Evolutionary conservation across 2,329 filamentous ascomycete genomes (phyloP).

Genomic region (Pyrenochaeta sp.): DNA sequence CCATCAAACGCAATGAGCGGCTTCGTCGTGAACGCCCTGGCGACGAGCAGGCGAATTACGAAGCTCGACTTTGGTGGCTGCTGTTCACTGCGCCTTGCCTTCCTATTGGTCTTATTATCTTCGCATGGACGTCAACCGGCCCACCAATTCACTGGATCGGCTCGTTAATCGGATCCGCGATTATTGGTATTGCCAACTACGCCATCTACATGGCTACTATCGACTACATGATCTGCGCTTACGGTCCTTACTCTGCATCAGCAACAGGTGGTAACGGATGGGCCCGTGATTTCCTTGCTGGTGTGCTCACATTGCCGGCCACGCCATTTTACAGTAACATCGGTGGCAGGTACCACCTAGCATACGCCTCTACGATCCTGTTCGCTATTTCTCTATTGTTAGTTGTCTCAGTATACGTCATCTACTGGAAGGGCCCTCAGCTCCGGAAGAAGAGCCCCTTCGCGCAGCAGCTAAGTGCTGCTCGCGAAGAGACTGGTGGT

Average conservation of each 20-base stretch:
- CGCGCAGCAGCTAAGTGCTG: constrained; percentile 56
- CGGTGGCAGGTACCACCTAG: constrained; percentile 52
- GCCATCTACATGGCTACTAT: constrained; percentile 81
- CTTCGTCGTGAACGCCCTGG: constrained; percentile 38
- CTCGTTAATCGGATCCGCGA: constrained; percentile 69
- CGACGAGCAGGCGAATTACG: constrained; percentile 45
- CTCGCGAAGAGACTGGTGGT: constrained; percentile 43
- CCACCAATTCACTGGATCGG: constrained; percentile 74
- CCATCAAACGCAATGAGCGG: constrained; percentile 52
- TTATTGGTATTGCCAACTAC: constrained; percentile 77
- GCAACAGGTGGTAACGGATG: constrained; percentile 82
- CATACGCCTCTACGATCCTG: constrained; percentile 66
- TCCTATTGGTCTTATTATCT: constrained; percentile 74
- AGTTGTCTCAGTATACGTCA: constrained; percentile 55
- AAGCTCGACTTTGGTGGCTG: constrained; percentile 71
- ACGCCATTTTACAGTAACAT: constrained; percentile 64
- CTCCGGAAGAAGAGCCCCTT: constrained; percentile 64
- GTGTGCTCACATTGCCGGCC: constrained; percentile 74
- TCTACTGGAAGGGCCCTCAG: constrained; percentile 63
- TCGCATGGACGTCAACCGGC: constrained; percentile 74
- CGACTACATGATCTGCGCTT: constrained; percentile 80
- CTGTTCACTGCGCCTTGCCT: constrained; percentile 69
- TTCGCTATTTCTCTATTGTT: constrained; percentile 59
- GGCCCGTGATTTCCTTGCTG: constrained; percentile 77
- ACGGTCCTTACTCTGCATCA: constrained; percentile 77